phyloP scores from a whole-genome alignment of 2,329 filamentous ascomycete genomes.

The Paecilomyces variotii region DNA sequence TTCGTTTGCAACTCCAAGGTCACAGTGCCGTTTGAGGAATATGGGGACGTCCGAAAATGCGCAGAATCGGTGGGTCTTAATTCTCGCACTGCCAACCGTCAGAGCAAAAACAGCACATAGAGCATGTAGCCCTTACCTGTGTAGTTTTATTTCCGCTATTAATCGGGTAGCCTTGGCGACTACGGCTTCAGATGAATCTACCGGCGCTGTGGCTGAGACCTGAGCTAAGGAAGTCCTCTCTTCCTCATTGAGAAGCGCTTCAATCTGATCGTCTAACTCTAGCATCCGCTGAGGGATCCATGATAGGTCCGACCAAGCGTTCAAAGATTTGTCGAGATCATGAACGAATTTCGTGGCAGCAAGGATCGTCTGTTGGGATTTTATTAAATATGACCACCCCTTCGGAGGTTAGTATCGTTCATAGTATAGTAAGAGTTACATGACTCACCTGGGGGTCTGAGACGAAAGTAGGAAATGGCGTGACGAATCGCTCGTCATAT shows the following conservation, averaged over 20 bases:
- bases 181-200: conserved; percentile 11
- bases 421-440: background rate
- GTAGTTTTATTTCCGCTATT: conserved; percentile 21
- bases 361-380: conserved; percentile 17
- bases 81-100: conserved; percentile 13
- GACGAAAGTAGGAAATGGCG: conserved; percentile 10
- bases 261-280: conserved; percentile 12
- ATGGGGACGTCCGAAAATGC: conserved; percentile 21
- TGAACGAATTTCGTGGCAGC: conserved; percentile 13
- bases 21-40: conserved; percentile 15
- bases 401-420: background rate
- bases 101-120: background rate
- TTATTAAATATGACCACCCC: conserved; percentile 17
- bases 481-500: conserved; percentile 17
- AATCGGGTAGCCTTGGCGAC: conserved; percentile 13
- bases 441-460: background rate
- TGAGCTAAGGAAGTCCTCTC: background rate
- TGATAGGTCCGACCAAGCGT: conserved; percentile 2
- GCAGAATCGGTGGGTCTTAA: conserved; percentile 21
- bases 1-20: conserved; percentile 8
- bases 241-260: conserved; percentile 5
- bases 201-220: background rate
- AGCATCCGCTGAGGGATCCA: conserved; percentile 12
- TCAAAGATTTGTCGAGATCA: conserved; percentile 12
- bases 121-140: conserved; percentile 6